A percentile compares a stretch with the other conserved stretches of the same genome.
phyloP scores from a whole-genome alignment of 1,284 basidiomycete species.

The Omphalotus olearius region DNA sequence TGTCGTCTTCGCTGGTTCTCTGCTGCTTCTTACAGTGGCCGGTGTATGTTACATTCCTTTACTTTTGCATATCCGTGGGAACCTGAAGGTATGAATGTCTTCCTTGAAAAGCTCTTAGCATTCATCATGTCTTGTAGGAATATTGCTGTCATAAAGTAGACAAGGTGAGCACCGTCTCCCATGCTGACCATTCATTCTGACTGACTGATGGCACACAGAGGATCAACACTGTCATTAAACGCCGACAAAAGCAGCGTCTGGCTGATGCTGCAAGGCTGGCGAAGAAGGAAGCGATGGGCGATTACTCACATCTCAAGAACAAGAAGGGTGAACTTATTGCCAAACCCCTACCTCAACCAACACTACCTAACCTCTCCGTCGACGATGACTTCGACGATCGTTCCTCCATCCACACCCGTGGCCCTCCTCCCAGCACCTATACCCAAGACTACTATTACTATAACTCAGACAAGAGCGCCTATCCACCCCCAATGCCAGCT shows the following conservation, averaged over 20 bases:
- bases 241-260: constrained; percentile 84
- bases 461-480: constrained; percentile 49
- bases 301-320: constrained; percentile 90
- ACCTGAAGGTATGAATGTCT: constrained; percentile 66
- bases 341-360: constrained; percentile 90
- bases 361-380: constrained; percentile 86
- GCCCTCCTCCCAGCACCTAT: constrained; percentile 49
- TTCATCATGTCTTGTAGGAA: constrained; percentile 50
- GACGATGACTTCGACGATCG: constrained; percentile 74
- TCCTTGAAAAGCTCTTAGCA: too few relatives aligned
- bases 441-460: constrained; percentile 54
- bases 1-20: constrained; percentile 80
- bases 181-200: constrained; percentile 9
- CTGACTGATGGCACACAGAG: constrained; percentile 43
- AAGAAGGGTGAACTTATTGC: constrained; percentile 85
- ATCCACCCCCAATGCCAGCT: constrained; percentile 71
- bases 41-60: constrained; percentile 90
- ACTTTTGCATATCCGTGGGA: constrained; percentile 92
- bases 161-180: constrained; percentile 53
- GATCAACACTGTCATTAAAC: constrained; percentile 90
- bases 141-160: constrained; percentile 99
- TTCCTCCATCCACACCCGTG: constrained; percentile 54
- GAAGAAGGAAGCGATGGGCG: constrained; percentile 86
- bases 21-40: constrained; percentile 80
- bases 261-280: constrained; percentile 81